These are phyloP conservation scores for Geotrichum histeridarum DNA, from an alignment of 1,139 yeast genomes.

Conservation along the genomic window DNA sequence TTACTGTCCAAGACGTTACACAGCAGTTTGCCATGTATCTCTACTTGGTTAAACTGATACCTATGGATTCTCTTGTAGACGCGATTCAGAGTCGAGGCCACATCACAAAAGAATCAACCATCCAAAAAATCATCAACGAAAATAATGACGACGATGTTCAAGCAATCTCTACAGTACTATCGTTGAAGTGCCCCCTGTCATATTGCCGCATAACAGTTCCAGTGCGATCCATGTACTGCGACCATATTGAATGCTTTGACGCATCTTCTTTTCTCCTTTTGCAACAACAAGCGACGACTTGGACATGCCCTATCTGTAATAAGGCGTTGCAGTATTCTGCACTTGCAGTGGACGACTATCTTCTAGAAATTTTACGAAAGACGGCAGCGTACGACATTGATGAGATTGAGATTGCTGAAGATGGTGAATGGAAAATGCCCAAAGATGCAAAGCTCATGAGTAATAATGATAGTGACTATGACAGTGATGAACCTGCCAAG, in stretches of 20 bases:
- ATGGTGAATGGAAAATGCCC: slow-evolving; percentile 38
- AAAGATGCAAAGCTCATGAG: slow-evolving; percentile 16
- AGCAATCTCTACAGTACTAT: slow-evolving; percentile 35
- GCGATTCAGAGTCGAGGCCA: slow-evolving; percentile 29
- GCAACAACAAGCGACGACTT: slow-evolving; percentile 43
- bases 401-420: slow-evolving; percentile 36
- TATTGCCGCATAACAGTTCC: slow-evolving; percentile 38
- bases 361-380: slow-evolving; percentile 15
- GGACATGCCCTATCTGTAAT: slow-evolving; percentile 44
- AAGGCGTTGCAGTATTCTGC: slow-evolving; percentile 32
- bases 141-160: slow-evolving; percentile 40
- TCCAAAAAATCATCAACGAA: slow-evolving; percentile 26
- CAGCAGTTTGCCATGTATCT: slow-evolving; percentile 30
- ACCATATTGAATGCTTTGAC: slow-evolving; percentile 43
- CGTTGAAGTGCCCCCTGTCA: slow-evolving; percentile 40
- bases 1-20: slow-evolving; percentile 24
- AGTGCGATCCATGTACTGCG: slow-evolving; percentile 38
- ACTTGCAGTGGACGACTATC: slow-evolving; percentile 39
- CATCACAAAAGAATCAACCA: slow-evolving; percentile 31
- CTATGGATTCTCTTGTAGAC: slow-evolving; percentile 29
- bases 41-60: slow-evolving; percentile 28
- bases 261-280: slow-evolving; percentile 38
- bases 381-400: slow-evolving; percentile 26
- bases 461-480: slow-evolving; percentile 21
- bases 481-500: slow-evolving; percentile 57